These are phyloP conservation scores for Onygena corvina DNA, from an alignment of 2,329 filamentous ascomycete genomes.

Conservation along the genomic window DNA sequence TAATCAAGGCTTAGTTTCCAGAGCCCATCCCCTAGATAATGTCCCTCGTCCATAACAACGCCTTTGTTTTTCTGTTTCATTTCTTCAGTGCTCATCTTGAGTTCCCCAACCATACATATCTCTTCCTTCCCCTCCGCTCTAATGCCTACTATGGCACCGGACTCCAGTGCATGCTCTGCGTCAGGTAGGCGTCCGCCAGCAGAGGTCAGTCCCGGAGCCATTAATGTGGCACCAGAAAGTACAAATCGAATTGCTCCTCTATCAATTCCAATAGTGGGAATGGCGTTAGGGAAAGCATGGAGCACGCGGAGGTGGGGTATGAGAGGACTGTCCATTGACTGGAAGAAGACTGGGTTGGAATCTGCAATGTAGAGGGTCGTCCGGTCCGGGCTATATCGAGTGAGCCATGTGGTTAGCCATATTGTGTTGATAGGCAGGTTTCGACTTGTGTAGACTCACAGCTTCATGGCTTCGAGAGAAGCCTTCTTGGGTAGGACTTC, in stretches of 20 bases:
- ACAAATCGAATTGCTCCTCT: conserved; percentile 95
- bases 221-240: conserved; percentile 80
- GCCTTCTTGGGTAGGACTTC: conserved; percentile 92
- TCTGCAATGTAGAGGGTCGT: conserved; percentile 79
- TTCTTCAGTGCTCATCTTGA: conserved; percentile 77
- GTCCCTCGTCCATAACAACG: conserved; percentile 81
- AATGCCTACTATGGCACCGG: conserved; percentile 76
- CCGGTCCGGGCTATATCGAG: conserved; percentile 55
- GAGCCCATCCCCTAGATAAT: conserved; percentile 86
- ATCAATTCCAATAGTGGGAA: conserved; percentile 80
- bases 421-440: neutral
- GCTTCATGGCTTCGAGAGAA: conserved; percentile 78
- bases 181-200: conserved; percentile 67
- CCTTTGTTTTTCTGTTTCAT: conserved; percentile 93
- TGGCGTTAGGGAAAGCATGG: conserved; percentile 75
- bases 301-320: conserved; percentile 82
- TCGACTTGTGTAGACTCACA: conserved; percentile 36
- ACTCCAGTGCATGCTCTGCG: conserved; percentile 51
- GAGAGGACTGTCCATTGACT: conserved; percentile 63
- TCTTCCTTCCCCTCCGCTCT: conserved; percentile 88
- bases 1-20: conserved; percentile 60
- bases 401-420: conserved; percentile 5
- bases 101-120: conserved; percentile 72
- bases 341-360: conserved; percentile 73
- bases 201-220: conserved; percentile 87